Evolutionary conservation across 2,329 filamentous ascomycete species (phyloP), one percentile per base, ranked within the genome.

Genomic region (Penicillium vulpinum): DNA sequence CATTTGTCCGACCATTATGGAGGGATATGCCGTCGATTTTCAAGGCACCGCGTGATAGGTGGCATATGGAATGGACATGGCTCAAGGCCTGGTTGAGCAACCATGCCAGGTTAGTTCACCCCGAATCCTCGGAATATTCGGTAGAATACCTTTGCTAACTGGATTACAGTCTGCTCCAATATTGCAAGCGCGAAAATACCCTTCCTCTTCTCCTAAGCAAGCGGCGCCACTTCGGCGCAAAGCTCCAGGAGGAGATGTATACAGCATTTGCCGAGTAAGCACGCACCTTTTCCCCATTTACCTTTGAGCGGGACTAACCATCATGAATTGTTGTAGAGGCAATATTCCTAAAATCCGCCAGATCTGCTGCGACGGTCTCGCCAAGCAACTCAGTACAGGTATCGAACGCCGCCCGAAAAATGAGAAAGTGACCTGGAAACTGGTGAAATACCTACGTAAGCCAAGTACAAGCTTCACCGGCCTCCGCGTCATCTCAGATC

Each of bases 171-270:
- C 21, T 56, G 26, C 24, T 74, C 35, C 59, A 64, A 36, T 73
- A 73, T 56, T 67, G 62, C 60, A 75, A 73, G 64, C 70, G 63
- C 50, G 49, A 69, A 28, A 69, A 69, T 56, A 71, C 64, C 43
- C 56, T 72, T 26, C 74, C 75, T 26, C 64, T 78, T 18, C 61
- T 70, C n/a, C 53, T 75, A 24, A 61, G 59, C 22, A 65, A 73
- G 40, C 69, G 77, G 38, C 73, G 75, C 18, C 51, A 62, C 10
- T 68, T 76, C 38, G 78, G 75, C 11, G 67, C 68, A 39, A 61
- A 71, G 9, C 68, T 82, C n/a, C 79, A 83, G 56, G 58, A 70
- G 44, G 59, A 67, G 26, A 78, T 83, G 75, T 82, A 81, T 65
- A 72, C 64, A 24, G 71, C 76, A 22, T 80, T 82, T 59, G 79